Conservation (phyloP, 192 early-diverging fungal genomes). For the Mortierella claussenii region DNA sequence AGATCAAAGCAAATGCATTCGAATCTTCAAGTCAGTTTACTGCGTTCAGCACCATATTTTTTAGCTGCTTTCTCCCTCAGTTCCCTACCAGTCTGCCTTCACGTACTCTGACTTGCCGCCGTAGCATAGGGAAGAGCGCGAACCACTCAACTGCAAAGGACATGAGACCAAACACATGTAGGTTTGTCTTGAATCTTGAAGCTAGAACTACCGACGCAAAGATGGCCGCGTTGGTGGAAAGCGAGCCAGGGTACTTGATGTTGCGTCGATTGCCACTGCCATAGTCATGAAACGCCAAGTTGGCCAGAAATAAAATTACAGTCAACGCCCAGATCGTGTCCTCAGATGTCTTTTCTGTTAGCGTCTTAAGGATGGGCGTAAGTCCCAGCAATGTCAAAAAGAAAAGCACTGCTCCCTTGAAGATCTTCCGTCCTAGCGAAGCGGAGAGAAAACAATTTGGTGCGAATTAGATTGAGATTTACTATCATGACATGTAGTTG, state of each 20-base stretch:
- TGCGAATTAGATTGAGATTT: not conserved
- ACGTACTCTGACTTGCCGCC: slow-evolving; percentile 78
- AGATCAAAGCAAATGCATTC: not conserved
- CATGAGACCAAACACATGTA: slow-evolving; percentile 90
- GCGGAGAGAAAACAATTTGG: not conserved
- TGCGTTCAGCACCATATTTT: no score
- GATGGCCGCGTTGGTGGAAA: slow-evolving; percentile 97
- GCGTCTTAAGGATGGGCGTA: slow-evolving; percentile 89
- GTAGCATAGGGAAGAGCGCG: slow-evolving; percentile 93
- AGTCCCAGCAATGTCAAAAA: slow-evolving; percentile 81
- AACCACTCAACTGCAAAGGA: slow-evolving; percentile 92
- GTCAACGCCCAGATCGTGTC: slow-evolving; percentile 97
- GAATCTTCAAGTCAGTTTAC: no score
- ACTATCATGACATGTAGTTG: not conserved
- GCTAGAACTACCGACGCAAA: slow-evolving; percentile 94
- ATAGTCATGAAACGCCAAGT: slow-evolving; percentile 94
- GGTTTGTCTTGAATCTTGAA: slow-evolving; percentile 82
- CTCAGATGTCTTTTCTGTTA: slow-evolving; percentile 89
- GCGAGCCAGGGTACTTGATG: slow-evolving; percentile 82
- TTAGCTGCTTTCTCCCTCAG: not conserved
- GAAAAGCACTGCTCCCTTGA: slow-evolving; percentile 77
- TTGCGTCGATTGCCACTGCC: slow-evolving; percentile 57
- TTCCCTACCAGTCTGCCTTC: not conserved
- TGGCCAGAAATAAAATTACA: slow-evolving; percentile 82
- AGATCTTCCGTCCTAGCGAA: slow-evolving; percentile 55